Evolutionary conservation across 176 grass and related monocot genomes (phyloP).

Genomic region (Phoenix dactylifera): DNA sequence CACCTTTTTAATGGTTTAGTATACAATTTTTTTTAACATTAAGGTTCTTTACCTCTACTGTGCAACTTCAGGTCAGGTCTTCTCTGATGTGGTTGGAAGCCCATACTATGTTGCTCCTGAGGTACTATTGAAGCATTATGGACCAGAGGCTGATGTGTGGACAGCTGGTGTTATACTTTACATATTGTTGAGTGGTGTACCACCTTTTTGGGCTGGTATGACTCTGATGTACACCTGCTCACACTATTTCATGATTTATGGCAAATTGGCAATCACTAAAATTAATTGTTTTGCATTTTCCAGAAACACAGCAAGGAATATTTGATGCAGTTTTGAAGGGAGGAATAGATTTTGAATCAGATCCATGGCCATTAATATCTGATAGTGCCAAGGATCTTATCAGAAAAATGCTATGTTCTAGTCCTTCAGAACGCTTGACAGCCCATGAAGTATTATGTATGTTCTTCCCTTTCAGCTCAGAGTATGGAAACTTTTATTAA

Average conservation of each 20-base stretch:
- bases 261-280: background rate
- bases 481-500: too few relatives aligned
- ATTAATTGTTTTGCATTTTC: constrained; percentile 4
- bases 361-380: constrained; percentile 94
- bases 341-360: constrained; percentile 87
- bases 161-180: constrained; percentile 16
- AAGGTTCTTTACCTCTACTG: background rate
- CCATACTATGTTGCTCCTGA: constrained; percentile 22
- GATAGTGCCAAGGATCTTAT: constrained; percentile 95
- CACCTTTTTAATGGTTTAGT: too few relatives aligned
- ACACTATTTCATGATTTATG: background rate
- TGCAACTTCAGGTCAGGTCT: constrained; percentile 8
- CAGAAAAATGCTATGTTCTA: constrained; percentile 70
- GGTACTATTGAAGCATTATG: constrained; percentile 7
- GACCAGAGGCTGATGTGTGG: constrained; percentile 16
- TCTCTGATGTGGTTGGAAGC: constrained; percentile 14
- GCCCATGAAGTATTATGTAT: constrained; percentile 96
- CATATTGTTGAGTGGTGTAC: constrained; percentile 16
- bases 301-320: constrained; percentile 99
- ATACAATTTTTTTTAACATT: too few relatives aligned
- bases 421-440: constrained; percentile 43
- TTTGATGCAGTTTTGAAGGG: constrained; percentile 98
- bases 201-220: constrained; percentile 20
- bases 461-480: constrained; percentile 13
- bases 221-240: background rate